Conservation (phyloP, 2,329 filamentous ascomycete genomes). For the Diaporthe ilicicola region DNA sequence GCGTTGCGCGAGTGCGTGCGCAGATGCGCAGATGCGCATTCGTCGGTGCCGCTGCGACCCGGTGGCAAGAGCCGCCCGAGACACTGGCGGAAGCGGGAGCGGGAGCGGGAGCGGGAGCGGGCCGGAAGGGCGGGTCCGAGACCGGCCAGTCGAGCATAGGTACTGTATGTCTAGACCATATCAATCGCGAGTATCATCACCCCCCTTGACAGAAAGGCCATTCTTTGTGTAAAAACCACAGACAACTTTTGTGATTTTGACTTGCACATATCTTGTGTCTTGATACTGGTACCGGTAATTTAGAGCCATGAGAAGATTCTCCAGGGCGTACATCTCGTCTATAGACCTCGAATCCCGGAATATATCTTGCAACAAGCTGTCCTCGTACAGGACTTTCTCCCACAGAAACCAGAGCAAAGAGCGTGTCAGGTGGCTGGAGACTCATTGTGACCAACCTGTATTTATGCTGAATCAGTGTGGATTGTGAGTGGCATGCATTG, state of each 20-base stretch:
- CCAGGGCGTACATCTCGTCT: not conserved
- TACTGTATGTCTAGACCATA: too few species aligned
- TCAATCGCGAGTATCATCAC: not conserved
- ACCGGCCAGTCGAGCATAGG: not conserved
- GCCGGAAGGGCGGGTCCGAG: not conserved
- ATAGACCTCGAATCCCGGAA: not conserved
- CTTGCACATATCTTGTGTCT: not conserved
- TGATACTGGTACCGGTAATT: not conserved
- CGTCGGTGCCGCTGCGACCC: not conserved
- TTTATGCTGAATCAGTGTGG: too few species aligned
- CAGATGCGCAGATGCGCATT: conserved; percentile 4
- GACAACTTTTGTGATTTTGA: not conserved
- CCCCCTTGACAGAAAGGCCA: not conserved
- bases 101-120: conserved; percentile 6
- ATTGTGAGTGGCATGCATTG: not conserved
- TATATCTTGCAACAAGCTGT: not conserved
- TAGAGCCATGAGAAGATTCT: not conserved
- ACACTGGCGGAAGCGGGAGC: not conserved
- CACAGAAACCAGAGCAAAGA: not conserved
- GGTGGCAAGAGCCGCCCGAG: not conserved
- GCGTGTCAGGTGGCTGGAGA: not conserved
- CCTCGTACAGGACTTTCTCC: not conserved
- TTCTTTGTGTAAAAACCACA: too few species aligned
- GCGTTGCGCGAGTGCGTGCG: not conserved
- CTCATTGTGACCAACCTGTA: not conserved